Base-by-base conservation (phyloP, 2,329 filamentous ascomycete species). In the Fusarium xylarioides region DNA sequence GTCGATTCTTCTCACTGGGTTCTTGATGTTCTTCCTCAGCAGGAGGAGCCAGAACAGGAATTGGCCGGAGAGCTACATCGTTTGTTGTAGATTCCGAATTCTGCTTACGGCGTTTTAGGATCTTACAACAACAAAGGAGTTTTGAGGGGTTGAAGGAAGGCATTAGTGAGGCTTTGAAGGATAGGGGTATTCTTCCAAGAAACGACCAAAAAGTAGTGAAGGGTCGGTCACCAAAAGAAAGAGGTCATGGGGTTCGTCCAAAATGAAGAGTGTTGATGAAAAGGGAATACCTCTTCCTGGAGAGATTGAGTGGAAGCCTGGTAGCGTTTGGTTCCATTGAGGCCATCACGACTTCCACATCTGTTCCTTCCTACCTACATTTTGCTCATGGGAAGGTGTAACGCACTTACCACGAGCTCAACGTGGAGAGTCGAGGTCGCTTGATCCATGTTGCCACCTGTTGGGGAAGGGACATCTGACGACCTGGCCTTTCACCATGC, bases 91-190 rank as follows among this genome's bases (percentile, higher is more conserved):
- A 11, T 37, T 53, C 30, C 8, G 61, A 43, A 63, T 37, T 40
- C 21, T 56, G 43, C 32, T 42, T 53, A 30, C 46, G 14, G 26
- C 46, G 52, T 30, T 66, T 70, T 49, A 53, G 70, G 38, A 63
- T 59, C 43, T 73, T 67, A 59, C 74, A 78, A 52, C 79, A 80
- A 58, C 75, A 79, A 18, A 77, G 38, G 10, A 74, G 66, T 49
- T 63, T 50, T 71, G 79, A 76, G 15, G 26, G 47, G n/a, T 43
- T 49, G 28, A 46, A 40, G 11, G 43, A 23, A n/a, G 44, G 38
- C 44, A 57, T 56, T 7, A 38, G 19, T 38, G 26, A 55, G 40
- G 30, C 18, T 9, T 18, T 21, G n/a, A 38, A 52, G 19, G 23
- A 50, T 71, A 54, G 34, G n/a, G 38, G 32, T 42, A n/a, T 40